Evolutionary conservation across 2,329 filamentous ascomycete genomes (phyloP).

Genomic region (Emericellopsis atlantica): DNA sequence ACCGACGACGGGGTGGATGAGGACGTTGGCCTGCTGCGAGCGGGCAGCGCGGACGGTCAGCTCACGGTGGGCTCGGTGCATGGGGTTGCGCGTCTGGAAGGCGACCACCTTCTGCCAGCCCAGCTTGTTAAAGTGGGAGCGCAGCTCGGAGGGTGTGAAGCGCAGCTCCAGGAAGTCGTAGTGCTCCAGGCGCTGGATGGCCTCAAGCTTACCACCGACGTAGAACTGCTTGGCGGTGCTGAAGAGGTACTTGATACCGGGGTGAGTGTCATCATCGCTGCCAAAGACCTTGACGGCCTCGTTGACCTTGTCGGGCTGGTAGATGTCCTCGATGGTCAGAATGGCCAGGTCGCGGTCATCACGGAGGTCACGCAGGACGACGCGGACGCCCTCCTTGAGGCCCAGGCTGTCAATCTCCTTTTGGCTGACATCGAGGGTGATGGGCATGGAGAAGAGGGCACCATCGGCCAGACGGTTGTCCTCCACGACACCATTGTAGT

Average conservation of each 20-base stretch:
- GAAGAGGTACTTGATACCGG: conserved; percentile 83
- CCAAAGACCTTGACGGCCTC: conserved; percentile 94
- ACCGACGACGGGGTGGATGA: conserved; percentile 97
- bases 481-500: conserved; percentile 82
- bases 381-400: conserved; percentile 67
- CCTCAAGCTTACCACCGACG: conserved; percentile 90
- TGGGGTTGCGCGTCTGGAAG: conserved; percentile 98
- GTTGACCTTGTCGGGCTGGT: conserved; percentile 84
- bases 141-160: conserved; percentile 90
- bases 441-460: conserved; percentile 91
- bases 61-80: conserved; percentile 98
- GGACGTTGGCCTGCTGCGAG: conserved; percentile 91
- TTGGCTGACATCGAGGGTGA: conserved; percentile 77
- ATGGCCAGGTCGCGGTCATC: conserved; percentile 96
- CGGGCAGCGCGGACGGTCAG: conserved; percentile 94
- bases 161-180: conserved; percentile 97
- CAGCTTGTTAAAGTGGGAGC: conserved; percentile 97
- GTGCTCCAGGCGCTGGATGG: conserved; percentile 89
- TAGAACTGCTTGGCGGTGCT: conserved; percentile 76
- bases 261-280: conserved; percentile 78
- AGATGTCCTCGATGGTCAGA: conserved; percentile 88
- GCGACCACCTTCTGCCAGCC: conserved; percentile 96
- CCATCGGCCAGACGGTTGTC: conserved; percentile 79
- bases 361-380: conserved; percentile 88
- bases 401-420: conserved; percentile 61